Percentiles rank a stretch among this genome's conserved stretches.
These are phyloP conservation scores for Beauveria australis DNA, from an alignment of 2,329 filamentous ascomycete genomes.

Conservation along the genomic window DNA sequence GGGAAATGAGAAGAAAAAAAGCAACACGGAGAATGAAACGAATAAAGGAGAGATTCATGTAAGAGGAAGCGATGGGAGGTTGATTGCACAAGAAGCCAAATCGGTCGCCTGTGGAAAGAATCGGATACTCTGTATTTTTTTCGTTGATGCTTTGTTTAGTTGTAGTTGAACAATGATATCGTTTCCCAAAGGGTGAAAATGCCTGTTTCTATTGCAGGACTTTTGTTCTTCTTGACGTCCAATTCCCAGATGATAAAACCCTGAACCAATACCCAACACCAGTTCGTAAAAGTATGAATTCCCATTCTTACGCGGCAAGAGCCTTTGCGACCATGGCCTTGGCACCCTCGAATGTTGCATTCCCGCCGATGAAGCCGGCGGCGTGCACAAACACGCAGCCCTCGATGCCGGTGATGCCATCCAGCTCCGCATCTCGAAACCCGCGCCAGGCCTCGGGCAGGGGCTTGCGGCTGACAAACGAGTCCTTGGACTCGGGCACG, in stretches of 20 bases:
- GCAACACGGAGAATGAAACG: background rate
- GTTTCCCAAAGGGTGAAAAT: background rate
- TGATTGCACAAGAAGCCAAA: background rate
- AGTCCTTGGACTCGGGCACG: slow-evolving; percentile 76
- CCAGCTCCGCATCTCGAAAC: slow-evolving; percentile 76
- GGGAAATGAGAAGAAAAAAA: background rate
- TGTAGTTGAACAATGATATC: background rate
- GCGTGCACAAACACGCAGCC: slow-evolving; percentile 92
- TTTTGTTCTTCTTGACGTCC: background rate
- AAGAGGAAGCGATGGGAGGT: background rate
- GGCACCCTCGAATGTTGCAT: slow-evolving; percentile 83
- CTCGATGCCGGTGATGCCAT: slow-evolving; percentile 57
- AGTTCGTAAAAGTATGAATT: background rate
- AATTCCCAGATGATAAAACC: background rate
- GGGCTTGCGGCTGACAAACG: slow-evolving; percentile 86
- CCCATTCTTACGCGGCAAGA: slow-evolving; percentile 33
- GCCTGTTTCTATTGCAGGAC: background rate
- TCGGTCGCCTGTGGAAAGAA: background rate
- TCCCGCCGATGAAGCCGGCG: slow-evolving; percentile 91
- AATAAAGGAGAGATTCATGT: background rate
- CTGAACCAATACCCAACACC: background rate
- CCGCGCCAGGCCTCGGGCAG: slow-evolving; percentile 89
- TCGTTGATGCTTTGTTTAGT: background rate
- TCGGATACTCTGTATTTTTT: background rate
- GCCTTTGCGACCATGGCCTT: slow-evolving; percentile 78